Percentiles rank a stretch among this genome's conserved stretches.
Conservation (phyloP, 2,329 filamentous ascomycete genomes). For the Aspergillus neotritici region DNA sequence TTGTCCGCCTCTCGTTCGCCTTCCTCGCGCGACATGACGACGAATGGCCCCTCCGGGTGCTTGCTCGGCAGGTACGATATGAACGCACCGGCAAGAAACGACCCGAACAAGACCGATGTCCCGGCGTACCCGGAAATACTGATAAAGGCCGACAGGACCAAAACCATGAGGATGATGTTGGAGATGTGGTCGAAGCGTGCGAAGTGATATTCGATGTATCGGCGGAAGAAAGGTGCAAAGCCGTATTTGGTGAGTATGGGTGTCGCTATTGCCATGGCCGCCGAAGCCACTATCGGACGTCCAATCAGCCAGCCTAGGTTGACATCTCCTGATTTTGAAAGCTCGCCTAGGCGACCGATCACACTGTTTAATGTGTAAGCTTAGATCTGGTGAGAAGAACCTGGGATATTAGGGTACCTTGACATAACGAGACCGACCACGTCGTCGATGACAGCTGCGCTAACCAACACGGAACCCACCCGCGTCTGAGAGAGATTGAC, state of each 20-base stretch:
- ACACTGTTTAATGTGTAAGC: conserved; percentile 17
- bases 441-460: conserved; percentile 46
- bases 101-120: conserved; percentile 36
- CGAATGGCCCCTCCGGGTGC: conserved; percentile 32
- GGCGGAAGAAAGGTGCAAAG: conserved; percentile 35
- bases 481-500: conserved; percentile 41
- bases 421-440: conserved; percentile 40
- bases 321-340: conserved; percentile 13
- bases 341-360: conserved; percentile 26
- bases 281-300: conserved; percentile 35
- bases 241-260: conserved; percentile 35
- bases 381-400: neutral
- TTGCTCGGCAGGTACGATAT: conserved; percentile 35
- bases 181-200: conserved; percentile 30
- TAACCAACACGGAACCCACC: conserved; percentile 42
- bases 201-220: conserved; percentile 31
- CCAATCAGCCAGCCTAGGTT: conserved; percentile 37
- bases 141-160: conserved; percentile 29
- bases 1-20: conserved; percentile 30
- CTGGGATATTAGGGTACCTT: conserved; percentile 12
- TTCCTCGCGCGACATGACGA: conserved; percentile 30
- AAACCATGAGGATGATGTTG: conserved; percentile 32
- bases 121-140: conserved; percentile 33
- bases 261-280: conserved; percentile 31
- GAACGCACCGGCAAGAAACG: conserved; percentile 34